Base-by-base conservation (phyloP, 768 basidiomycete genomes). In the Arthromyces matolae region DNA sequence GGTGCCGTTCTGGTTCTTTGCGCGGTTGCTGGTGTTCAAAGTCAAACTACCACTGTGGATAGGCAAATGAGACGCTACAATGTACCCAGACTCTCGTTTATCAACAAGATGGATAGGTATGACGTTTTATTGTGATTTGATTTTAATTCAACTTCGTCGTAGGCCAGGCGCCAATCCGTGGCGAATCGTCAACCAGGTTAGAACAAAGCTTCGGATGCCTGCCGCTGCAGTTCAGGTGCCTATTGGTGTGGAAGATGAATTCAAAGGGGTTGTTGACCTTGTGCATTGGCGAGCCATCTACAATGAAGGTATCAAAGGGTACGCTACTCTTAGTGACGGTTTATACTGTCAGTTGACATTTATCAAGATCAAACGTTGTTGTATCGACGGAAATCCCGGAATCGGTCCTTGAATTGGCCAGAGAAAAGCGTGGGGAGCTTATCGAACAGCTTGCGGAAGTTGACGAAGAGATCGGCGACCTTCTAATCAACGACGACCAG, bases 21-120 rank as follows among this genome's bases (percentile, higher is more conserved):
- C 68, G 93, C 96, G 18, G 96, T 99, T 35, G 87, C 93, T 45
- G 96, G 96, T 54, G 96, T 99, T 13, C 92, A 94, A 84, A 92
- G 89, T 69, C 96, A 99, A 80, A 99, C 96, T 2, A 98, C 93
- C 18, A 99, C 96, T 10, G 96, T 99, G 29, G 96, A 99, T 70
- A 78, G 96, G 50, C 96, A 99, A 75, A 99, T 99, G 96, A 79
- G 90, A 52, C 83, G 96, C 28, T 99, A 99, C 64, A 86, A 86
- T 59, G 91, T 99, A 49, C 96, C 96, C 48, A 80, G 96, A 35
- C 79, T 99, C 50, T 96, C 93, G 5, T 98, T 96, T 66, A 83
- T 98, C 61, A 98, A 98, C 70, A 98, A 98, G 71, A 97, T 98
- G 95, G 95, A 98, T 61, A 80, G 92, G 89, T 89, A 14, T 5